phyloP scores from a whole-genome alignment of 805 yeast genomes.

The Deakozyma indianensis region DNA sequence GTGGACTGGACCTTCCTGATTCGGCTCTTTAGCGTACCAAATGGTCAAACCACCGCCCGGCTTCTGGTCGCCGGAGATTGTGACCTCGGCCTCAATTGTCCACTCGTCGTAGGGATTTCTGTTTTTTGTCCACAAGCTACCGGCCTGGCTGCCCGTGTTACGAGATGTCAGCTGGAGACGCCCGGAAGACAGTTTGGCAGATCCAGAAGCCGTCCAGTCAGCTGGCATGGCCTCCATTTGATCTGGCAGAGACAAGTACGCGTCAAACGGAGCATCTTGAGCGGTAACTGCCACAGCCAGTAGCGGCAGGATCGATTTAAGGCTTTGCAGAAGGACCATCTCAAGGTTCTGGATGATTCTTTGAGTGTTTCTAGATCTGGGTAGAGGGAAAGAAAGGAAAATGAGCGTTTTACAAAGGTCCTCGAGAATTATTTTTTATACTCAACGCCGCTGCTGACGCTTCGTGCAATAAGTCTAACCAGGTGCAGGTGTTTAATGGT shows the following conservation, averaged over 20 bases:
- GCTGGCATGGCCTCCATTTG: not conserved
- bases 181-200: not conserved
- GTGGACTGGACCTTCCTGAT: slow-evolving; percentile 20
- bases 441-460: too few species aligned
- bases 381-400: too few species aligned
- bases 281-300: not conserved
- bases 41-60: slow-evolving; percentile 23
- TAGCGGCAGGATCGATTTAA: not conserved
- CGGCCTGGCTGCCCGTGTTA: slow-evolving; percentile 5
- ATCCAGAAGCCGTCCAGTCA: not conserved
- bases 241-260: not conserved
- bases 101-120: slow-evolving; percentile 19
- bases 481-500: too few species aligned
- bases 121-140: slow-evolving; percentile 21
- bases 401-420: too few species aligned
- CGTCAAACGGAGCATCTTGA: not conserved
- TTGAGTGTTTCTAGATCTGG: too few species aligned
- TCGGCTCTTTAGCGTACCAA: slow-evolving; percentile 20
- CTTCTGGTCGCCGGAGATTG: slow-evolving; percentile 18
- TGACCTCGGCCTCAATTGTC: slow-evolving; percentile 18
- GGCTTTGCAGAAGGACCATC: not conserved
- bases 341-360: not conserved
- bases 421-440: too few species aligned
- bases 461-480: too few species aligned
- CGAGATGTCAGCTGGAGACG: not conserved